Base-by-base conservation (phyloP, 2,329 filamentous ascomycete genomes). In the Botrytis fragariae region DNA sequence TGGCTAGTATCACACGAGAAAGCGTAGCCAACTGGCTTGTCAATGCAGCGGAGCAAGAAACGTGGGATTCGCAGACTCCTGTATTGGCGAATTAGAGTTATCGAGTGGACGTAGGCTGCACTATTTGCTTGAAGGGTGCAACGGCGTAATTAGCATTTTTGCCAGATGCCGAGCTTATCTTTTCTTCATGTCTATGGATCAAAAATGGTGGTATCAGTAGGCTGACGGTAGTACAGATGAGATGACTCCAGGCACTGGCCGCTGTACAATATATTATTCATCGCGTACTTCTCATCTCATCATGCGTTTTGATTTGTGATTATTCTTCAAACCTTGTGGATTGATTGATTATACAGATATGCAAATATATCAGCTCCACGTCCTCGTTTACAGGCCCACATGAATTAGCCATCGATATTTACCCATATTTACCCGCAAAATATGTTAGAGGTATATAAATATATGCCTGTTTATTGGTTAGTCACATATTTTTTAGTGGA, bases 21-120 rank as follows among this genome's bases (percentile, higher is more conserved):
- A 86, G 84, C 75, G 83, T 88, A 18, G 86, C 85, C 14, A 78
- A 74, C 35, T 87, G 84, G 78, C 76, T 87, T 76, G 81, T 87
- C 12, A 82, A 84, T 74, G 85, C 83, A 2, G 83, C 81, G 1
- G 84, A 84, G 78, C 81, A 77, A 45, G 75, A 77, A 44, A 70
- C 42, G 8, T 70, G 68, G 68, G 54, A 61, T 70, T 45, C n/a
- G 44, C 68, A 70, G 22, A 70, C 68, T 35, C 68, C 68, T 1
- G 68, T 70, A 12, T 70, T 70, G 22, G 25, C 68, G 7, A 70
- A 70, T 29, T 70, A 70, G 22, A 29, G 8, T 20, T 37, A 39
- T 44, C 9, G 39, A 45, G 16, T 29, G 65, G 16, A 39, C 25
- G 6, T 32, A 37, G 3, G 18, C 14, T 25, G 62, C 42, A 10